Evolutionary conservation across 164 flowering plant genomes (phyloP).

Genomic region (Vitis rupestris): DNA sequence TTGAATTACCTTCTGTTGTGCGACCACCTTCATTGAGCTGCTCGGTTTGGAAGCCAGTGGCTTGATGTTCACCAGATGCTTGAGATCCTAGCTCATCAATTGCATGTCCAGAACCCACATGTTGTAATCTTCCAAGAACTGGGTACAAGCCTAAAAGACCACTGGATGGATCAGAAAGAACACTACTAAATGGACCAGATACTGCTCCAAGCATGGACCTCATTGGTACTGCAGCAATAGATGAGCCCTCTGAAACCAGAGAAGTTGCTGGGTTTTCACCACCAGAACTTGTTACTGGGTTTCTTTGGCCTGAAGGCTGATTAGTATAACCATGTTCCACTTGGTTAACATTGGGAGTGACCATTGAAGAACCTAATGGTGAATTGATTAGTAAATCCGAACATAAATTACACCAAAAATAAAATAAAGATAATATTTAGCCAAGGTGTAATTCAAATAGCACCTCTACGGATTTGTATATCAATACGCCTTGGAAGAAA

Average conservation of each 20-base stretch:
- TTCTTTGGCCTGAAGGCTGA: slow-evolving; percentile 39
- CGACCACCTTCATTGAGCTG: slow-evolving; percentile 26
- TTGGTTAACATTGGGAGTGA: slow-evolving; percentile 26
- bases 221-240: slow-evolving; percentile 49
- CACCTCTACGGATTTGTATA: slow-evolving; percentile 85
- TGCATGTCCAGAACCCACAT: slow-evolving; percentile 34
- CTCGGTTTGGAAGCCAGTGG: slow-evolving; percentile 22
- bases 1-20: slow-evolving; percentile 34
- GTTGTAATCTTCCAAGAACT: slow-evolving; percentile 66
- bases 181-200: slow-evolving; percentile 45
- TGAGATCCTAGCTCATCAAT: slow-evolving; percentile 39
- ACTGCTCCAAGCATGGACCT: slow-evolving; percentile 75
- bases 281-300: slow-evolving; percentile 27
- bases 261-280: slow-evolving; percentile 30
- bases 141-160: slow-evolving; percentile 60
- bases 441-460: not conserved
- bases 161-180: slow-evolving; percentile 45
- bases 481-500: slow-evolving; percentile 73
- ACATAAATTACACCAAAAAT: not conserved
- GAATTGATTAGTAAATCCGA: not conserved
- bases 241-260: slow-evolving; percentile 29
- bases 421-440: not conserved
- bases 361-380: slow-evolving; percentile 28
- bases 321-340: slow-evolving; percentile 46
- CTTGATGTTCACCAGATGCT: slow-evolving; percentile 27